Evolutionary conservation across 768 basidiomycete genomes (phyloP).

Genomic region (Suillus weaverae): DNA sequence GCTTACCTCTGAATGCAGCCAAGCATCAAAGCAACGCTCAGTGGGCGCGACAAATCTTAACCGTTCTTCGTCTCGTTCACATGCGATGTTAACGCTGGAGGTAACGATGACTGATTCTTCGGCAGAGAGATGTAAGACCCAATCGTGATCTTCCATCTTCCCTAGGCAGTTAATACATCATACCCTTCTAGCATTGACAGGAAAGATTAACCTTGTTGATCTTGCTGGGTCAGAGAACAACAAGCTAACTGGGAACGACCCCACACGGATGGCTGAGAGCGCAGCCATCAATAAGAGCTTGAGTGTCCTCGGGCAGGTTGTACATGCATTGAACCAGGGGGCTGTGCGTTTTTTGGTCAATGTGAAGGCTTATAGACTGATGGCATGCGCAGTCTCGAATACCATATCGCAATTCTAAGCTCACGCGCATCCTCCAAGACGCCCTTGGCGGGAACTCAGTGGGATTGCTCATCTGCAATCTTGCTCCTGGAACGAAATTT

Average conservation of each 20-base stretch:
- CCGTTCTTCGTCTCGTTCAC: conserved; percentile 81
- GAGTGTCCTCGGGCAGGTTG: conserved; percentile 84
- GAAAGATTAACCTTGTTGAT: conserved; percentile 86
- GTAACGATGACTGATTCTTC: conserved; percentile 56
- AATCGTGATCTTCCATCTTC: neutral
- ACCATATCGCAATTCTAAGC: conserved; percentile 87
- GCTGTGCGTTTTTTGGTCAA: conserved; percentile 42
- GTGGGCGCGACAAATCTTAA: conserved; percentile 88
- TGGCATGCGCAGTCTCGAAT: conserved; percentile 57
- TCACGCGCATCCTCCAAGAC: conserved; percentile 88
- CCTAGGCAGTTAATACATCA: neutral
- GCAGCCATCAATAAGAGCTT: conserved; percentile 89
- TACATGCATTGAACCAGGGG: conserved; percentile 77
- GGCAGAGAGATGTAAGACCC: conserved; percentile 51
- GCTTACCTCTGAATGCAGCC: conserved; percentile 40
- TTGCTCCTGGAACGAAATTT: conserved; percentile 81
- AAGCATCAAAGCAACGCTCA: conserved; percentile 74
- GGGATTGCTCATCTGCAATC: conserved; percentile 81
- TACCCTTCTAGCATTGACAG: conserved; percentile 51
- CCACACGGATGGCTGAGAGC: conserved; percentile 85
- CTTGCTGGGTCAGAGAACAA: conserved; percentile 92
- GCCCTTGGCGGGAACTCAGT: conserved; percentile 82
- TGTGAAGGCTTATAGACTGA: conserved; percentile 4
- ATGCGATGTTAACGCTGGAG: conserved; percentile 80
- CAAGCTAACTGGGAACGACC: conserved; percentile 86